phyloP scores from a whole-genome alignment of 768 basidiomycete species.

The Myochromella boudieri region DNA sequence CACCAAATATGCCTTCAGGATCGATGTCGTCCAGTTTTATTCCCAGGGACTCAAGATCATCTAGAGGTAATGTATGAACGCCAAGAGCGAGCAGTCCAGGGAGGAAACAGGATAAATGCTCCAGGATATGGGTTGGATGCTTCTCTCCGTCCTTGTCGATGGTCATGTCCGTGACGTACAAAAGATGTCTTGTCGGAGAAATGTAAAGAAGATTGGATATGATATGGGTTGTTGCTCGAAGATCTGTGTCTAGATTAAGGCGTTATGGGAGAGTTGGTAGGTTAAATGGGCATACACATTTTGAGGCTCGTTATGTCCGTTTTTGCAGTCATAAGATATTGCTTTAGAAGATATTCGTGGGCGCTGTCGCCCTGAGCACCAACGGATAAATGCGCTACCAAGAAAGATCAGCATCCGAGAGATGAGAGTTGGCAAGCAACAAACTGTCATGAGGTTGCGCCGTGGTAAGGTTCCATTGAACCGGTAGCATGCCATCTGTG shows the following conservation, averaged over 20 bases:
- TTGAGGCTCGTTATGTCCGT: conserved; percentile 59
- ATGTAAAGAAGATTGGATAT: conserved; percentile 67
- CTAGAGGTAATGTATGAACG: conserved; percentile 57
- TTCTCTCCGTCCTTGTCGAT: conserved; percentile 26
- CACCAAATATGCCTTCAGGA: conserved; percentile 33
- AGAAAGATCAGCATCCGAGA: background rate
- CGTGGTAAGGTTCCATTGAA: conserved; percentile 49
- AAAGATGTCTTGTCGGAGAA: conserved; percentile 59
- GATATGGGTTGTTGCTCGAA: conserved; percentile 60
- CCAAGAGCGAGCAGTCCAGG: conserved; percentile 76
- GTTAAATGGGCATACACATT: conserved; percentile 55
- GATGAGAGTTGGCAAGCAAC: conserved; percentile 18
- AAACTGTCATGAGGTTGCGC: conserved; percentile 48
- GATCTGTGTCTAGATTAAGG: conserved; percentile 39
- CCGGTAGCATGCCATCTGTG: conserved; percentile 66
- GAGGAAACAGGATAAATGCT: conserved; percentile 78
- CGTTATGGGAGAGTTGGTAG: too few species aligned
- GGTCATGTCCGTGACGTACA: conserved; percentile 64
- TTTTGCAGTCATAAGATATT: conserved; percentile 65
- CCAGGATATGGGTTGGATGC: conserved; percentile 51
- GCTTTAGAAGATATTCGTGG: conserved; percentile 78
- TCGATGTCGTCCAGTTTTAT: conserved; percentile 45
- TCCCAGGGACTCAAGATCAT: conserved; percentile 47
- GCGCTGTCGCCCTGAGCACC: conserved; percentile 71
- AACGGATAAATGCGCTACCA: conserved; percentile 49